Evolutionary conservation across 2,329 filamentous ascomycete species (phyloP).

Genomic region (Beauveria bassiana): DNA sequence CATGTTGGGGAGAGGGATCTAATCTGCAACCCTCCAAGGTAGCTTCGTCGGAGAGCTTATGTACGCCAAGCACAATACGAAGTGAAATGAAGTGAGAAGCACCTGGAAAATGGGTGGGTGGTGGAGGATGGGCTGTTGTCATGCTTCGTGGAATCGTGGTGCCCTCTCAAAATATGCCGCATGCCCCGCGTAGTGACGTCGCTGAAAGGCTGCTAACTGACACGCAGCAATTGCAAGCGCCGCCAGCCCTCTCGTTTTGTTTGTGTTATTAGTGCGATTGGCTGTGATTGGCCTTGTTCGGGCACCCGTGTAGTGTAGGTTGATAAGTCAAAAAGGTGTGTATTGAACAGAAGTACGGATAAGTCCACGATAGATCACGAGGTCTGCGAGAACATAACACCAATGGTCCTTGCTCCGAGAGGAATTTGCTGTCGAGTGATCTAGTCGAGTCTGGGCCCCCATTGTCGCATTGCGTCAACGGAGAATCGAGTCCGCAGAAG

Average conservation of each 20-base stretch:
- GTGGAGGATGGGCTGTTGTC: slow-evolving; percentile 1
- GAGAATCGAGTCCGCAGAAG: not conserved
- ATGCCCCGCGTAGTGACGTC: slow-evolving; percentile 10
- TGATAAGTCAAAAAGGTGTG: not conserved
- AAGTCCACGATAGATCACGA: not conserved
- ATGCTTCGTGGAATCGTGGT: not conserved
- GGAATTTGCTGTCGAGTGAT: not conserved
- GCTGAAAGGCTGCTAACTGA: not conserved
- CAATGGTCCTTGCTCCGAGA: not conserved
- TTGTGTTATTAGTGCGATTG: not conserved
- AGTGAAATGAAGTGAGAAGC: not conserved
- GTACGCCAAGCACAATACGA: slow-evolving; percentile 7
- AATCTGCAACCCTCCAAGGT: not conserved
- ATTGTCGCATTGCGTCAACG: not conserved
- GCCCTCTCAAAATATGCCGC: slow-evolving; percentile 7
- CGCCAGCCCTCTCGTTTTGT: not conserved
- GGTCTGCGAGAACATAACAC: not conserved
- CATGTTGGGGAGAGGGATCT: not conserved
- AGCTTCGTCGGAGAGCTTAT: not conserved
- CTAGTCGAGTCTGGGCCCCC: not conserved
- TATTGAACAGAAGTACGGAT: not conserved
- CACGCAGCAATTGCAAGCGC: not conserved
- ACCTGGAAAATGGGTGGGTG: not conserved
- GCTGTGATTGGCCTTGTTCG: not conserved
- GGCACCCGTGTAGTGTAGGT: no score